A percentile compares a stretch with the other conserved stretches of the same genome.
phyloP scores from a whole-genome alignment of 495 filamentous ascomycete genomes.

The Hamigera avellanea region DNA sequence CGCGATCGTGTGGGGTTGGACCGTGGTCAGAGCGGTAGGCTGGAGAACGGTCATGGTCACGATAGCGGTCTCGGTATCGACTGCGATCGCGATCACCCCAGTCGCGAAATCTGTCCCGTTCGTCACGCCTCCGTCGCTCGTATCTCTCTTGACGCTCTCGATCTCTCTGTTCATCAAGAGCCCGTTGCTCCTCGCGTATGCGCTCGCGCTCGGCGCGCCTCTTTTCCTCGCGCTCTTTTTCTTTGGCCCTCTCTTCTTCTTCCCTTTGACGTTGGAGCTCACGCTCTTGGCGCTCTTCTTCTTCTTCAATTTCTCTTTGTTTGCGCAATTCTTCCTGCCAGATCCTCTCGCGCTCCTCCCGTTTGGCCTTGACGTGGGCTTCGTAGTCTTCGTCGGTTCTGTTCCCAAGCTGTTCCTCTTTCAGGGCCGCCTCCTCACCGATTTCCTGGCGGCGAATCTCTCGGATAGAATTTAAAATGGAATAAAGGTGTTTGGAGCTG shows the following conservation, averaged over 20 bases:
- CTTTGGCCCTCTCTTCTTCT: slow-evolving; percentile 43
- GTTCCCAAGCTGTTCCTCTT: slow-evolving; percentile 56
- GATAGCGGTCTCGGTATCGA: slow-evolving; percentile 24
- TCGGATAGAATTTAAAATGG: slow-evolving; percentile 56
- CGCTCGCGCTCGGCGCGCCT: slow-evolving; percentile 46
- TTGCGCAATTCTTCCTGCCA: slow-evolving; percentile 53
- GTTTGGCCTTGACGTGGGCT: slow-evolving; percentile 52
- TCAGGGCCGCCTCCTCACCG: slow-evolving; percentile 56
- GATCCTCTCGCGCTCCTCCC: slow-evolving; percentile 50
- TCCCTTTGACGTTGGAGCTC: slow-evolving; percentile 50
- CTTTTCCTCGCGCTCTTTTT: slow-evolving; percentile 39
- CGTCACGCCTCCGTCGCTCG: slow-evolving; percentile 34
- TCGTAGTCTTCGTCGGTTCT: slow-evolving; percentile 81
- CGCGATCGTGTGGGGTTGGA: slow-evolving; percentile 24
- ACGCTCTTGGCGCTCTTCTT: slow-evolving; percentile 53
- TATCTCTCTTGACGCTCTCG: slow-evolving; percentile 43
- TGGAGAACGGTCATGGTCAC: slow-evolving; percentile 20
- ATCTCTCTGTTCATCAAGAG: slow-evolving; percentile 39
- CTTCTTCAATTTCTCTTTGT: slow-evolving; percentile 51
- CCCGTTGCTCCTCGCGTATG: slow-evolving; percentile 38
- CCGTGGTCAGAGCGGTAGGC: slow-evolving; percentile 27
- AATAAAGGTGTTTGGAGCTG: slow-evolving; percentile 49
- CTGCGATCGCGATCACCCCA: slow-evolving; percentile 27
- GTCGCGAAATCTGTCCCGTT: slow-evolving; percentile 26
- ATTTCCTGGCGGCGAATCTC: slow-evolving; percentile 61